These are phyloP conservation scores for Yamadazyma ubonensis DNA, from an alignment of 805 yeast species.

Conservation along the genomic window DNA sequence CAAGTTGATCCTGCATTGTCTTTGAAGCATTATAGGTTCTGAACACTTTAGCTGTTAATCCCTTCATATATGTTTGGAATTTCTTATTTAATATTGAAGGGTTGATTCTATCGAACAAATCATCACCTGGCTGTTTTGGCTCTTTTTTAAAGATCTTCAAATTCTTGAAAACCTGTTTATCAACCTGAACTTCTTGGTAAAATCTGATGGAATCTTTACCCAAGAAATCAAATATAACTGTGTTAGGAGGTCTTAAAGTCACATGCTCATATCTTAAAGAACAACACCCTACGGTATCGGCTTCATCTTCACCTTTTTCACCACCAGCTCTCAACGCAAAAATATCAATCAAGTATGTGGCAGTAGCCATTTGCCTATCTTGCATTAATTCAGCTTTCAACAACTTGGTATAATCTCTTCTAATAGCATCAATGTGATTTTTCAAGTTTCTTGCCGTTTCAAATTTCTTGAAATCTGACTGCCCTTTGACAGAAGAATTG, in stretches of 20 bases:
- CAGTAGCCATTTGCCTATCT: constrained; percentile 90
- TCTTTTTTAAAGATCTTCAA: constrained; percentile 80
- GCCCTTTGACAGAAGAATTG: constrained; percentile 85
- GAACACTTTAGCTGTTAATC: constrained; percentile 93
- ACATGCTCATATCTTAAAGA: constrained; percentile 89
- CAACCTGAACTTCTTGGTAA: constrained; percentile 91
- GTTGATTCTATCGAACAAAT: constrained; percentile 84
- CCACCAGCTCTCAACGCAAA: constrained; percentile 98
- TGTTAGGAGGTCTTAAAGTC: constrained; percentile 79
- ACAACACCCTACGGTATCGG: constrained; percentile 98
- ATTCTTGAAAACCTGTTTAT: constrained; percentile 87
- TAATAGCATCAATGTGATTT: constrained; percentile 64
- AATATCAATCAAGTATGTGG: constrained; percentile 87
- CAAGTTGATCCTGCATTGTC: constrained; percentile 94
- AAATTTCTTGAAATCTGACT: constrained; percentile 86
- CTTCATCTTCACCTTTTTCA: constrained; percentile 95
- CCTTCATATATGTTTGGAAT: constrained; percentile 86
- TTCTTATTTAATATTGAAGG: constrained; percentile 82
- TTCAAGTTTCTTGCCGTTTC: constrained; percentile 90
- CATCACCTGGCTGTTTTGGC: constrained; percentile 91
- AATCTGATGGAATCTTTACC: constrained; percentile 95
- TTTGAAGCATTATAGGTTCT: constrained; percentile 96
- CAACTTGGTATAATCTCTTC: constrained; percentile 69
- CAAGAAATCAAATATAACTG: constrained; percentile 83
- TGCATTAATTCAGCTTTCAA: constrained; percentile 75